Evolutionary conservation across 1,284 basidiomycete species (phyloP), one percentile per base, ranked within the genome.

Genomic region (Sporisorium graminicola): DNA sequence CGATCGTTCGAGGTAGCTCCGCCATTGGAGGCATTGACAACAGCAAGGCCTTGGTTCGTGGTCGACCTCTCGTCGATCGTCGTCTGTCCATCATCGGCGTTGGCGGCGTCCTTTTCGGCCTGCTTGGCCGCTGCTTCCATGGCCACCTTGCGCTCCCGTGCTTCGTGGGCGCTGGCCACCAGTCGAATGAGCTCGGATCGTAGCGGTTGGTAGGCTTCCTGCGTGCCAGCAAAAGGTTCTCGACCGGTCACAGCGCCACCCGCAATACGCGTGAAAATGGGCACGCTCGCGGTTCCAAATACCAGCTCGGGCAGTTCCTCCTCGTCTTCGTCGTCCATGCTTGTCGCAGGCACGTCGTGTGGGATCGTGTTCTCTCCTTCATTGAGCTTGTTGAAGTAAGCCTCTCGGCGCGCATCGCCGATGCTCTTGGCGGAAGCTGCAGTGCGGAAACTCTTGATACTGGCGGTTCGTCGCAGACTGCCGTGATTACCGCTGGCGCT

Each of bases 241-340:
- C 66, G 47, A 10, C 51, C 56, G 1, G 58, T 43, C 33, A 58
- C 46, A 7, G 31, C 20, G 20, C 46, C 20, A 14, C 62, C 53
- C 3, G 50, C 10, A 4, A 65, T 60, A 8, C 76, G 67, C 13
- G 73, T 50, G 33, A 74, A 82, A 44, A 82, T 68, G n/a, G 81
- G 81, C n/a, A 81, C 80, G n/a, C 69, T 75, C 18, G 81, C 80
- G 1, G 81, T 82, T 31, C 81, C 81, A 65, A 82, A 80, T 33
- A 82, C 74, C 42, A 82, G 74, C 67, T 82, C 81, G 1, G 81
- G 80, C 16, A 82, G 65, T 65, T 82, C 80, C 44, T 82, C 81
- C 60, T 80, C 80, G 31, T 82, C 80, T 16, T 74, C 78, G 26
- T 78, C 79, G 14, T 77, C 75, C n/a, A 66, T n/a, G 35, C 50